Base-by-base conservation (phyloP, 192 early-diverging fungal species). In the Coemansia sp. region DNA sequence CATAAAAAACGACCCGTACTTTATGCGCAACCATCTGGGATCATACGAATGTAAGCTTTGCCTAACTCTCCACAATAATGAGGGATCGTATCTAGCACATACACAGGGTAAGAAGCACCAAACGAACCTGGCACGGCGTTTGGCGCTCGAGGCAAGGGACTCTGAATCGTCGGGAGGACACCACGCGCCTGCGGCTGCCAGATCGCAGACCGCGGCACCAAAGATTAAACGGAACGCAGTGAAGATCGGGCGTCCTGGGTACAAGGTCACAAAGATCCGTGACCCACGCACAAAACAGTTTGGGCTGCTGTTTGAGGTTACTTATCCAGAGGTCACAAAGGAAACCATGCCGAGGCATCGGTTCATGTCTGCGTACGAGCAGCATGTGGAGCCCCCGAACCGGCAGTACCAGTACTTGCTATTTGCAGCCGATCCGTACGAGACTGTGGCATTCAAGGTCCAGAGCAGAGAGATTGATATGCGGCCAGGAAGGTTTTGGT, bases 81-180 rank as follows among this genome's bases (percentile, higher is more conserved):
- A 98, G 65, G 96, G 95, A 2, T 91, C 89, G 1, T 98, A 98
- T 71, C 81, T 98, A 19, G 93, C 95, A 2, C 96, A 98, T 62
- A 97, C 96, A 8, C 96, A 97, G 78, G 96, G 95, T 57, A 98
- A 98, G 64, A 98, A 97, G 82, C 96, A 98, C 83, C 93, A 94
- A 61, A 90, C 92, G 15, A 98, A 98, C 52, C 65, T 98, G 55
- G 92, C 90, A 13, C 84, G 95, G 20, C 82, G 96, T 11, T 93
- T 91, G 1, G 93, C 94, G 14, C 86, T 87, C 41, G 96, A 98
- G 40, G 92, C 92, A 13, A 83, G 78, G 59, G 90, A 92, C 29
- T 81, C 68, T 36, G 83, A 83, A 20, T 28, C 62, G 13, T 20
- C 55, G 17, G 45, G n/a, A n/a, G n/a, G 45, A 17, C 38, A 41